Evolutionary conservation across 495 filamentous ascomycete genomes (phyloP).

Genomic region (Penicillium pancosmium): DNA sequence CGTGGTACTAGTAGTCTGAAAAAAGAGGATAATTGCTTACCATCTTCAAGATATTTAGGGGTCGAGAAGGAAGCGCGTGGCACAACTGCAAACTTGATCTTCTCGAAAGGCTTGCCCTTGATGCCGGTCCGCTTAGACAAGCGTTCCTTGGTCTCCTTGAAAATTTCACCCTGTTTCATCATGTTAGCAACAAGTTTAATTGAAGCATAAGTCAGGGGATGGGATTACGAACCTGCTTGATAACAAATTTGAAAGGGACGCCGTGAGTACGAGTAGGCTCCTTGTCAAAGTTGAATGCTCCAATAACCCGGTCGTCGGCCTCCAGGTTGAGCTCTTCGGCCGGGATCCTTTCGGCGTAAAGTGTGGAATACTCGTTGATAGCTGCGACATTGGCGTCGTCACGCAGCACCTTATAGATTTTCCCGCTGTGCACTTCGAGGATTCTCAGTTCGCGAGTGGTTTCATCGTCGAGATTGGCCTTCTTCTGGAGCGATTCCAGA

Average conservation of each 20-base stretch:
- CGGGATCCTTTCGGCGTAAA: constrained; percentile 80
- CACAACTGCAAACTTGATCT: constrained; percentile 93
- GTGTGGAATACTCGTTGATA: constrained; percentile 81
- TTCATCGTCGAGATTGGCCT: constrained; percentile 76
- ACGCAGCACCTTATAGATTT: constrained; percentile 74
- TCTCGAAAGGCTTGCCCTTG: constrained; percentile 98
- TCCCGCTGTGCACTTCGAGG: constrained; percentile 77
- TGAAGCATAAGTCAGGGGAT: not conserved
- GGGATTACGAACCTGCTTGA: constrained; percentile 69
- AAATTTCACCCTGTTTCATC: constrained; percentile 68
- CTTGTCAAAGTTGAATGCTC: constrained; percentile 87
- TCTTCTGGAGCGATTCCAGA: constrained; percentile 71
- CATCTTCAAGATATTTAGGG: constrained; percentile 83
- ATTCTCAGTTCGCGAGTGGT: constrained; percentile 67
- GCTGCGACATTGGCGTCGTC: constrained; percentile 65
- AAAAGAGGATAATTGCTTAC: constrained; percentile 53
- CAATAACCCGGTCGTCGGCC: constrained; percentile 62
- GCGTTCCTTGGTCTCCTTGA: constrained; percentile 88
- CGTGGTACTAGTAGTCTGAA: not conserved
- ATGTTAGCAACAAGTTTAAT: constrained; percentile 24
- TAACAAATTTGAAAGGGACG: constrained; percentile 86
- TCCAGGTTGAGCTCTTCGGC: constrained; percentile 72
- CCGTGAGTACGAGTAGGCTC: constrained; percentile 79
- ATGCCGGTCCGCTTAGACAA: constrained; percentile 87
- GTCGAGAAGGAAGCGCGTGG: constrained; percentile 68